phyloP scores from a whole-genome alignment of 768 basidiomycete species.

The Chalciporus piperatus region DNA sequence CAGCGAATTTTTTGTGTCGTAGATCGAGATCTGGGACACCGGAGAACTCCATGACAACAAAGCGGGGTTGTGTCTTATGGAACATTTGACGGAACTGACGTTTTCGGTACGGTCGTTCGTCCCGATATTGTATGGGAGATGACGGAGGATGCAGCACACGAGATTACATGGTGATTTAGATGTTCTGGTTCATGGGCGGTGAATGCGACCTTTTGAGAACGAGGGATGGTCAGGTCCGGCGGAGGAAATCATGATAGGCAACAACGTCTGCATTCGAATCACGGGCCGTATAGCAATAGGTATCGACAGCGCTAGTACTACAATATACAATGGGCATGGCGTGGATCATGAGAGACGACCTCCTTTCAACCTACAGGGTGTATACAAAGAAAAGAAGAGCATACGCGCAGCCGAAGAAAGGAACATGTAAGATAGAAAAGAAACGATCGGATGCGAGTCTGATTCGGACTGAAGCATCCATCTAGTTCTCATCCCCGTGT shows the following conservation, averaged over 20 bases:
- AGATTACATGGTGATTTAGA: background rate
- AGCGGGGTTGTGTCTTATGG: constrained; percentile 19
- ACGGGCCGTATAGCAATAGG: constrained; percentile 22
- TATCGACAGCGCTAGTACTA: constrained; percentile 30
- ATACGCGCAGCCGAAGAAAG: constrained; percentile 16
- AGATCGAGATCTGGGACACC: constrained; percentile 30
- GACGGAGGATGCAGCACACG: background rate
- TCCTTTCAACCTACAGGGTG: constrained; percentile 27
- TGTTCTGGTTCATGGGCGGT: background rate
- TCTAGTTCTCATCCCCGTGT: constrained; percentile 34
- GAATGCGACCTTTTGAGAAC: background rate
- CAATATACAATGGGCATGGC: constrained; percentile 27
- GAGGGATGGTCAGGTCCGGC: too few species aligned
- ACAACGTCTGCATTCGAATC: constrained; percentile 19
- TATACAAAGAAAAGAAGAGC: constrained; percentile 19
- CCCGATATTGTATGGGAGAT: constrained; percentile 3
- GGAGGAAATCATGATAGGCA: constrained; percentile 10
- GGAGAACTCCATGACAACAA: too few species aligned
- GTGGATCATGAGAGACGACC: constrained; percentile 18
- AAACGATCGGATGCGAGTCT: constrained; percentile 14
- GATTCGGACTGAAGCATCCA: constrained; percentile 11
- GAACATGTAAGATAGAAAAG: constrained; percentile 17
- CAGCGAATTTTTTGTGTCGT: constrained; percentile 24
- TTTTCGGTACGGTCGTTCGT: constrained; percentile 2
- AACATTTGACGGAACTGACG: constrained; percentile 6